Base-by-base conservation (phyloP, 495 filamentous ascomycete species). In the Immersiella caudata region DNA sequence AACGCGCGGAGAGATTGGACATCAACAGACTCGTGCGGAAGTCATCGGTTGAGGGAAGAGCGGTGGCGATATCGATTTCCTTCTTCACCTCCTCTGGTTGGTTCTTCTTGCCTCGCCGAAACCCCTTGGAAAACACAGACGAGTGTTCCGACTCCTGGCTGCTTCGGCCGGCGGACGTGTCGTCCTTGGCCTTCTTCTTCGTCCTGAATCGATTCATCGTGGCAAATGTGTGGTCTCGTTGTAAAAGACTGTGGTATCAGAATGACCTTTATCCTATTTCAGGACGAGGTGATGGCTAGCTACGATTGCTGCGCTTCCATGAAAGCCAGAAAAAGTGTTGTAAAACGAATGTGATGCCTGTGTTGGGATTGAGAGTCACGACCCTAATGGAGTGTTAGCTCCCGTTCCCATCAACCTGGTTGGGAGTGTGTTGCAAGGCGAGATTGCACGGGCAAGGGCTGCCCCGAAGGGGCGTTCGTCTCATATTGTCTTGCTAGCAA, bases 11-110 rank as follows among this genome's bases (percentile, higher is more conserved):
- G 3, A 99, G 83, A 58, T 94, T 95, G 6, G 93, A 91, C 95
- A 99, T 97, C 25, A 99, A 78, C 55, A 98, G 78, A 80, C 96
- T 98, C 6, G 95, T 99, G n/a, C 95, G 90, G 71, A 99, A 98
- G 78, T 97, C 87, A 75, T 98, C 93, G 20, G 81, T 86, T 0
- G 93, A 84, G 2, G 95, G 95, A 6, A 99, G 81, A 5, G 87
- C 94, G 22, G 77, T 81, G 2, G 89, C 76, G 20, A 97, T 79
- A 67, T 98, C 90, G 50, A 97, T 70, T 33, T 93, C 82, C 18
- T 81, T 82, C 75, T 89, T 89, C 6, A 83, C 76, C 72, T 88
- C 85, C 69, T 83, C 81, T 65, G 81, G 75, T 69, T 82, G 84
- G 59, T 81, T 76, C 75, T 89, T 88, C 71, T 88, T 90, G 1